These are phyloP conservation scores for Leccinum variicolor DNA, from an alignment of 768 basidiomycete genomes.

Conservation along the genomic window DNA sequence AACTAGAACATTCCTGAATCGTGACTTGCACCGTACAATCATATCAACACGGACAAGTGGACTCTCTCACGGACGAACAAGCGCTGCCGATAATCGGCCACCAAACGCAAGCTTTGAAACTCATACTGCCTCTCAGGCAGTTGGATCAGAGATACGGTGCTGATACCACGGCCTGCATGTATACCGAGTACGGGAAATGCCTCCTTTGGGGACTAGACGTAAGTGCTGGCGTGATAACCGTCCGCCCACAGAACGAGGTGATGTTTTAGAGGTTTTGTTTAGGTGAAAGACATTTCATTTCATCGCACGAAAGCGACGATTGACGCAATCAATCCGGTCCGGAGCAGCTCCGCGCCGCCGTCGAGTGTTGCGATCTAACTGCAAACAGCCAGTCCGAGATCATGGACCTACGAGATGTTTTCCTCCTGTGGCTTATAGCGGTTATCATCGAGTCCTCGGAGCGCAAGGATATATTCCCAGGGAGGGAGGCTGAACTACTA, in stretches of 20 bases:
- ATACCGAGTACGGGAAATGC: conserved; percentile 5
- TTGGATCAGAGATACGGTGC: conserved; percentile 19
- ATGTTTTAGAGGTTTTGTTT: neutral
- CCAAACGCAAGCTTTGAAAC: conserved; percentile 20
- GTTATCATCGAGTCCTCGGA: conserved; percentile 25
- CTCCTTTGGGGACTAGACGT: conserved; percentile 1
- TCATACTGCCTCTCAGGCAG: conserved; percentile 19
- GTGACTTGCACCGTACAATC: conserved; percentile 24
- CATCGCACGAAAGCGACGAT: conserved; percentile 5
- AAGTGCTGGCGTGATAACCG: neutral
- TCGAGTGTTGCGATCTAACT: conserved; percentile 4
- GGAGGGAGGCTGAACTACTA: conserved; percentile 13
- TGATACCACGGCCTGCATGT: conserved; percentile 16
- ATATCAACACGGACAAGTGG: conserved; percentile 13
- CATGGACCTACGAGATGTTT: conserved; percentile 1
- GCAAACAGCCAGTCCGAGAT: conserved; percentile 9
- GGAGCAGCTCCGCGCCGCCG: conserved; percentile 4
- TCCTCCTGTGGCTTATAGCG: conserved; percentile 8
- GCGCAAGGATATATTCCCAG: conserved; percentile 18
- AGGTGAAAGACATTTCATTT: neutral
- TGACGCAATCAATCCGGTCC: conserved; percentile 18
- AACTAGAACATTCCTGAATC: conserved; percentile 22
- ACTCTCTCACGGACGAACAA: conserved; percentile 26
- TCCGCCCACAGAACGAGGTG: neutral
- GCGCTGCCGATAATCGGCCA: conserved; percentile 17